Evolutionary conservation across 805 yeast species (phyloP).

Genomic region (Yueomyces sinensis): DNA sequence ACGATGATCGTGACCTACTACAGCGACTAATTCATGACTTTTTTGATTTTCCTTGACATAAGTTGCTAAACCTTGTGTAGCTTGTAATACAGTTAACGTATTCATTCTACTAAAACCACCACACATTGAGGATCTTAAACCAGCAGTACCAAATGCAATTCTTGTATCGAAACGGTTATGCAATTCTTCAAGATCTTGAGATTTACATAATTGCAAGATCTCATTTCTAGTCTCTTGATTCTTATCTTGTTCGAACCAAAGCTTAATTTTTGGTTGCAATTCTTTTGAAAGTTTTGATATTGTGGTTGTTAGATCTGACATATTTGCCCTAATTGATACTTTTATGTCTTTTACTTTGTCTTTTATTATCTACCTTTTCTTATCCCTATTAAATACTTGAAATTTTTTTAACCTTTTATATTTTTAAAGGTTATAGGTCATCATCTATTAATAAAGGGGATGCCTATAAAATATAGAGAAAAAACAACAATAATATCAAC

Average conservation of each 20-base stretch:
- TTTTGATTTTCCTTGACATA: constrained; percentile 27
- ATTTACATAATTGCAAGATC: constrained; percentile 32
- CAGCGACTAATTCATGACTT: constrained; percentile 25
- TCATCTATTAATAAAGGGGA: too few species aligned
- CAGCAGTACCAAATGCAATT: constrained; percentile 87
- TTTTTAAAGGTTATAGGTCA: too few species aligned
- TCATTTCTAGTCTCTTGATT: constrained; percentile 40
- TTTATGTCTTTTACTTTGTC: too few species aligned
- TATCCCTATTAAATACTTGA: too few species aligned
- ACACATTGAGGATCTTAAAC: constrained; percentile 75
- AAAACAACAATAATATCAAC: too few species aligned
- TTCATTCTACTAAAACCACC: constrained; percentile 88
- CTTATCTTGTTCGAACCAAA: constrained; percentile 23
- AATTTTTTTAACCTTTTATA: too few species aligned
- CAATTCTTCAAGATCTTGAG: constrained; percentile 30
- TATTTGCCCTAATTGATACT: too few species aligned
- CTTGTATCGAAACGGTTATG: constrained; percentile 41
- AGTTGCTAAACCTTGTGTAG: constrained; percentile 68
- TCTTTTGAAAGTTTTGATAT: constrained; percentile 5
- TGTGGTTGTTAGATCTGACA: neutral
- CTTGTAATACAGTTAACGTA: constrained; percentile 76
- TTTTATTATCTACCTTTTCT: too few species aligned
- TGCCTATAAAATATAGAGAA: too few species aligned
- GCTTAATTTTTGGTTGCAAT: constrained; percentile 6
- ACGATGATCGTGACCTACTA: constrained; percentile 88